Base-by-base conservation (phyloP, 176 grass and related monocot species). In the Aechmea fasciata region DNA sequence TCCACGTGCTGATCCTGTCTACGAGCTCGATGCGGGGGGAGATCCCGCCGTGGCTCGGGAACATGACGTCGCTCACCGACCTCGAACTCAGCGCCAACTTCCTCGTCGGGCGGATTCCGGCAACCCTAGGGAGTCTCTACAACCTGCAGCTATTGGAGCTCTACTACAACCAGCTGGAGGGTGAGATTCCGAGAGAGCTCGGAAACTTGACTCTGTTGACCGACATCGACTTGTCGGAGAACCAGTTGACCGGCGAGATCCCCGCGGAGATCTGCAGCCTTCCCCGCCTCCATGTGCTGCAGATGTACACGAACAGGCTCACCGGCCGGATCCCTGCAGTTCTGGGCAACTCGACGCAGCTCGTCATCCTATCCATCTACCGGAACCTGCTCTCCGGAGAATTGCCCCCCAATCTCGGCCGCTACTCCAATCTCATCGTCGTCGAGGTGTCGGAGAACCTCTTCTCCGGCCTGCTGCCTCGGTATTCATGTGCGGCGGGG, bases 391-490 rank as follows among this genome's bases (percentile, higher is more conserved):
- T 99, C 50, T 83, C 89, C 10, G 87, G 94, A 10, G 82, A 83
- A 65, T 71, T 99, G 47, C 89, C 94, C 2, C 59, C n/a, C 10
- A 57, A 85, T 65, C 86, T 99, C 2, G 94, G 94, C 10, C 68
- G 68, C 12, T 86, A 69, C 69, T 93, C 94, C 7, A 41, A 77
- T 2, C 80, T 99, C 10, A 71, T 85, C 52, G 89, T 93, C 52
- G 72, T 99, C 5, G 94, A 99, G 69, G 89, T 93, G 13, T 93
- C 94, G 14, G 94, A 99, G 73, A 99, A 99, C 68, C 86, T 65
- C 70, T 75, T 99, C 1, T 87, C 87, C 0, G 89, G 94, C 3
- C 68, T 71, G 3, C 82, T 99, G 9, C 94, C 94, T 19, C 71
- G 62, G 59, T 19, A 84, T 52, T 86, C 76, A 11, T 99, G 94